Conservation (phyloP, 1,284 basidiomycete genomes). For the Boletellus deceptivus region DNA sequence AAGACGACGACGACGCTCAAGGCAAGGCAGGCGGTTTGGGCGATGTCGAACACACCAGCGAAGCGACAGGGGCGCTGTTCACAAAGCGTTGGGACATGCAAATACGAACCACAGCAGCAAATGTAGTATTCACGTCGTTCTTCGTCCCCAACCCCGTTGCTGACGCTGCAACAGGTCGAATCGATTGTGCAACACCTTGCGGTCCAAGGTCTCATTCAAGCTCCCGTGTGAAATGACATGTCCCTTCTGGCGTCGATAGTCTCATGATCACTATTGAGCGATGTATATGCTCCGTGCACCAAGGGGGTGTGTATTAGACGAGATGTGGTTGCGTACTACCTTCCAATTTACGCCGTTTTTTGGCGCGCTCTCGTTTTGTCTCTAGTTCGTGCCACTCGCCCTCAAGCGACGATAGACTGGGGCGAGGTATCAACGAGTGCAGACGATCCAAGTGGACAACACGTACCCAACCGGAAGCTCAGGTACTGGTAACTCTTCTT, state of each 20-base stretch:
- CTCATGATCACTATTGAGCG: slow-evolving; percentile 6
- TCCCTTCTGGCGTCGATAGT: not conserved
- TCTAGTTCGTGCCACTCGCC: slow-evolving; percentile 97
- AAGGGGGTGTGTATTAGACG: slow-evolving; percentile 26
- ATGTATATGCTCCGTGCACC: slow-evolving; percentile 18
- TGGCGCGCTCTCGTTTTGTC: slow-evolving; percentile 80
- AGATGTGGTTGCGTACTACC: slow-evolving; percentile 25
- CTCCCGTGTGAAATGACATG: slow-evolving; percentile 26
- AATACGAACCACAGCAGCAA: slow-evolving; percentile 80
- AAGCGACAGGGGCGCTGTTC: slow-evolving; percentile 84
- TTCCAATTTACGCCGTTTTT: slow-evolving; percentile 60
- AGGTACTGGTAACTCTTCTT: slow-evolving; percentile 70
- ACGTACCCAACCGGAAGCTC: slow-evolving; percentile 79
- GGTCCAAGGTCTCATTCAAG: slow-evolving; percentile 61
- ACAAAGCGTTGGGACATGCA: slow-evolving; percentile 92
- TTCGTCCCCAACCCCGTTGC: not conserved
- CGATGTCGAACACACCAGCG: slow-evolving; percentile 77
- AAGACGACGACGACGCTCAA: slow-evolving; percentile 85
- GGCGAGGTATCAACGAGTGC: slow-evolving; percentile 16
- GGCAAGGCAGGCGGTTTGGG: slow-evolving; percentile 90
- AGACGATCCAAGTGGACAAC: slow-evolving; percentile 1
- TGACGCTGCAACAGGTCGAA: slow-evolving; percentile 56
- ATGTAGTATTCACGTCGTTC: slow-evolving; percentile 48
- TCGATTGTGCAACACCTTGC: slow-evolving; percentile 77
- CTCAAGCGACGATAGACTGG: slow-evolving; percentile 69